Percentiles rank a stretch among this genome's conserved stretches.
Evolutionary conservation across 2,329 filamentous ascomycete species (phyloP).

Genomic region (Aspergillus ochraceus): DNA sequence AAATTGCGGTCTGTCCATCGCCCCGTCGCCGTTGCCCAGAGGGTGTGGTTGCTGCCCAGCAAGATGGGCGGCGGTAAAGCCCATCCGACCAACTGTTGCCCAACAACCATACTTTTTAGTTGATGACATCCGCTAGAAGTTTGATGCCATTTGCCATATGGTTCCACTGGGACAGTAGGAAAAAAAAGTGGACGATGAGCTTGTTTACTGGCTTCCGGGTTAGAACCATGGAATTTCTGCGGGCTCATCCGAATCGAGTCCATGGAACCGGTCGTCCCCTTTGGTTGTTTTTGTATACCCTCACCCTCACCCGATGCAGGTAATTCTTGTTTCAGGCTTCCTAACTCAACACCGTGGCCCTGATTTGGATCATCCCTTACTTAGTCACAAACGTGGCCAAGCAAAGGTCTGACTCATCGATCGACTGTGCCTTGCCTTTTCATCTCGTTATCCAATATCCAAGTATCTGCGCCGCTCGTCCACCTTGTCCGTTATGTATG

Average conservation of each 20-base stretch:
- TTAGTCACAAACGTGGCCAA: not conserved
- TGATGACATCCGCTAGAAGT: conserved; percentile 1
- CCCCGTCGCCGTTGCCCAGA: conserved; percentile 4
- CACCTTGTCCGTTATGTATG: not conserved
- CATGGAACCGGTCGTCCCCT: not conserved
- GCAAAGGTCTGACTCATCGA: not conserved
- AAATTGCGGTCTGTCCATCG: conserved; percentile 22
- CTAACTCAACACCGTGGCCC: not conserved
- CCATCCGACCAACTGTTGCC: conserved; percentile 28
- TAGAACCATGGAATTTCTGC: conserved; percentile 7
- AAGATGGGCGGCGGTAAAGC: conserved; percentile 32
- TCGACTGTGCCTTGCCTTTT: not conserved
- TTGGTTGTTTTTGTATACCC: not conserved
- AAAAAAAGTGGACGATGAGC: conserved; percentile 2
- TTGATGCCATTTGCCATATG: conserved; percentile 11
- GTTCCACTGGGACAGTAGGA: conserved; percentile 8
- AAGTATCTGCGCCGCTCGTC: not conserved
- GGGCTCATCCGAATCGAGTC: conserved; percentile 5
- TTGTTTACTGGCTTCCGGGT: conserved; percentile 9
- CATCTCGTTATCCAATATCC: not conserved
- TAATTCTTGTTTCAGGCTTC: not conserved
- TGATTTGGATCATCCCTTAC: not conserved
- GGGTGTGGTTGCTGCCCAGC: conserved; percentile 36
- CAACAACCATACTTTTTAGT: conserved; percentile 21
- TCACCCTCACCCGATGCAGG: not conserved